Base-by-base conservation (phyloP, 176 grass and related monocot genomes). In the Oryza officinalis region DNA sequence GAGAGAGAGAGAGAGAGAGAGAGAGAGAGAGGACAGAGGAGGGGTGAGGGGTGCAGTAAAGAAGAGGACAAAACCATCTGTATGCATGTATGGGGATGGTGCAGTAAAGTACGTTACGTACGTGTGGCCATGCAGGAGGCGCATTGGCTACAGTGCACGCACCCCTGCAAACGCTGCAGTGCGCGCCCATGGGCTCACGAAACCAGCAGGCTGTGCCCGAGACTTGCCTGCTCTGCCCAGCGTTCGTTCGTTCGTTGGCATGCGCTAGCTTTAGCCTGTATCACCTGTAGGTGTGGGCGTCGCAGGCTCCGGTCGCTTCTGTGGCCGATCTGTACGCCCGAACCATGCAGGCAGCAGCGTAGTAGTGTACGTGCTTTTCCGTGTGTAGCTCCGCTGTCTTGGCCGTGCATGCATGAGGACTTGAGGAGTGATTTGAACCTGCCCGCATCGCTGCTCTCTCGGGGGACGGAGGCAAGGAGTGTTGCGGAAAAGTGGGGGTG, bases 361-460 rank as follows among this genome's bases (percentile, higher is more conserved):
- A n/a, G n/a, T n/a, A n/a, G 77, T 43, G 14, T 49, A 38, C 71
- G 47, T 87, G 71, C 47, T 9, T 76, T 87, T 80, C 68, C 41
- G 68, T 81, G 68, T 81, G 84, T 22, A 30, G 67, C 40, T 64
- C 66, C 75, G 67, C 20, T 15, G 44, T 30, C 30, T 41, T 25
- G 50, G 35, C 17, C 64, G 44, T 77, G 65, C 17, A 23, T 13
- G 47, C 50, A 57, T 22, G 50, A 2, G 6, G 20, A 33, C 50
- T 22, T 22, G 50, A 2, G 6, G 20, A 33, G 65, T 22, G 73
- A 38, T 28, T 28, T 61, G 35, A 27, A 32, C 66, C 20, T 63
- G 33, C 46, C 0, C 6, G n/a, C 4, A 6, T 68, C 46, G 17
- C 33, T 31, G 69, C 13, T 52, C 78, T 54, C 66, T 40, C 45